Evolutionary conservation across 2,329 filamentous ascomycete species (phyloP), one percentile per base, ranked within the genome.

Genomic region (Xylariaceae sp.): DNA sequence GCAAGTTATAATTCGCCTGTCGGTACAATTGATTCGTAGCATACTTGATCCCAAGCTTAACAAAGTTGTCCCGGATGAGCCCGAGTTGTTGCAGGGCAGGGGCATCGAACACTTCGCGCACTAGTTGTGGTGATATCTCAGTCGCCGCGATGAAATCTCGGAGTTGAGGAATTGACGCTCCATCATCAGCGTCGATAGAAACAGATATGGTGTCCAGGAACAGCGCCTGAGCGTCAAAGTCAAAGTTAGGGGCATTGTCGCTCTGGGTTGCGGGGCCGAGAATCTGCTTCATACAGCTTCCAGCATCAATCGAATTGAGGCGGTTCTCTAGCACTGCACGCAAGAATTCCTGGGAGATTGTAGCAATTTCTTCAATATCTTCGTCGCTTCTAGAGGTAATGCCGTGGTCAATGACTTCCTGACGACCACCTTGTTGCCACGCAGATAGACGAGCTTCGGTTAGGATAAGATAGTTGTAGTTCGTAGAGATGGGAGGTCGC

Each of bases 1-100:
- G 79, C 6, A 99, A 78, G 69, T 99, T 99, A 78, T 96, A 97
- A 73, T 96, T 97, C 11, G 93, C 91, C 74, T 97, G 94, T 61
- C 92, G 88, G 73, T 99, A 99, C 0, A 99, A 82, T 3, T 94
- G 80, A 68, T 97, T 96, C 6, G 94, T 99, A 53, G 92, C 89
- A 70, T 95, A 92, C 57, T 93, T 87, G 65, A 96, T 92, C 13
- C 88, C 88, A 71, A 94, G 85, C 65, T 88, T 88, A 59, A 83
- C 80, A 73, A 97, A 99, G 4, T 88, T 93, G n/a, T 88, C 85
- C 53, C 92, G 85, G 53, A 96, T 90, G 49, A 99, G 79, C 8
- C 89, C 88, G 11, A 97, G 77, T 34, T 88, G 82, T 68, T 89
- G 84, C 9, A 97, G 78, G 7, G 95, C 76, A 15, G 86, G 80